A percentile compares a stretch with the other conserved stretches of the same genome.
phyloP scores from a whole-genome alignment of 495 filamentous ascomycete genomes.

The Hypoxylon intermedium region DNA sequence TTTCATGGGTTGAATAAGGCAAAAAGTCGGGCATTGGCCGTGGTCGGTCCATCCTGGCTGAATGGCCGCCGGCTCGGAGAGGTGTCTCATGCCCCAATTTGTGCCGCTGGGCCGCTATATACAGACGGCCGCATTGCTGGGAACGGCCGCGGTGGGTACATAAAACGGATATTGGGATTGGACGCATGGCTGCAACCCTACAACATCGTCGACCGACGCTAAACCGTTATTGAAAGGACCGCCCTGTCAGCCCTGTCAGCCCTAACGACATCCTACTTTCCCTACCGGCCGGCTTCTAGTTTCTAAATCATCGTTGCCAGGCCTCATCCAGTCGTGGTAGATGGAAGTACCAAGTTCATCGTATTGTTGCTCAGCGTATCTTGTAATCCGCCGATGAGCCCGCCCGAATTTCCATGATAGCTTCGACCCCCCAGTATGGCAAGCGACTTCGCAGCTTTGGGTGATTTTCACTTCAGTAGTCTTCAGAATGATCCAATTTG shows the following conservation, averaged over 20 bases:
- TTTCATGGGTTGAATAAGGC: constrained; percentile 19
- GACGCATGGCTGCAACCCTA: constrained; percentile 19
- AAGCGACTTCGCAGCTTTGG: constrained; percentile 9
- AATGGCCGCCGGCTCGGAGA: neutral
- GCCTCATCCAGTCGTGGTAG: constrained; percentile 1
- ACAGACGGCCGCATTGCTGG: neutral
- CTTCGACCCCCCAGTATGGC: constrained; percentile 20
- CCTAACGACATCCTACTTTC: constrained; percentile 17
- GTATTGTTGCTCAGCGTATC: neutral
- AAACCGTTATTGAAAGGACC: constrained; percentile 28
- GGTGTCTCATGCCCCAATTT: constrained; percentile 1
- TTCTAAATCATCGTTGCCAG: constrained; percentile 5
- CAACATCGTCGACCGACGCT: constrained; percentile 31
- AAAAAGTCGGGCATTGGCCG: constrained; percentile 19
- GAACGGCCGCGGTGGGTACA: constrained; percentile 27
- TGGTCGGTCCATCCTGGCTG: constrained; percentile 1
- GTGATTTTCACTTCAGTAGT: constrained; percentile 7
- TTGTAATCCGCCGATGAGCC: constrained; percentile 9
- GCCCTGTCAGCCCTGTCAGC: constrained; percentile 36
- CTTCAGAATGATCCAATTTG: constrained; percentile 11
- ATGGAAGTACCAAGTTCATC: neutral
- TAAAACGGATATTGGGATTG: constrained; percentile 29
- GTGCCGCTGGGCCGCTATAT: constrained; percentile 6
- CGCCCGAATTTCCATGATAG: constrained; percentile 4
- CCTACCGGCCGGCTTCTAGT: constrained; percentile 18